Evolutionary conservation across 495 filamentous ascomycete genomes (phyloP).

Genomic region (Aspergillus nidulans): DNA sequence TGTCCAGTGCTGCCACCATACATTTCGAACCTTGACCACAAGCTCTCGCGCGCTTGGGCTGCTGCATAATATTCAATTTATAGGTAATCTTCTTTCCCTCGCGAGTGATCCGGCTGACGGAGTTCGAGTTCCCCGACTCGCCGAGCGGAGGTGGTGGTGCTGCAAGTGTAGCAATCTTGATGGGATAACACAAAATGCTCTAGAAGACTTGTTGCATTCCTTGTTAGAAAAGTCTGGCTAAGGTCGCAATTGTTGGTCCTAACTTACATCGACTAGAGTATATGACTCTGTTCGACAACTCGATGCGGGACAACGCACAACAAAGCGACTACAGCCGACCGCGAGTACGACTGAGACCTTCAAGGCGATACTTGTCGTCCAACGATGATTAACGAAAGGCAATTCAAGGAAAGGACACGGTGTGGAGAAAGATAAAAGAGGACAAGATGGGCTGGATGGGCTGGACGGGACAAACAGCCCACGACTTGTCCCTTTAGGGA

Average conservation of each 20-base stretch:
- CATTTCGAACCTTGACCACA: conserved; percentile 95
- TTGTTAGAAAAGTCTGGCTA: not conserved
- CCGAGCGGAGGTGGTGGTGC: conserved; percentile 40
- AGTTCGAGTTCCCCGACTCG: conserved; percentile 49
- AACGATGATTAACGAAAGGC: not conserved
- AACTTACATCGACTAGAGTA: not conserved
- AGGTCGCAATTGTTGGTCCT: not conserved
- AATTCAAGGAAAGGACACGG: not conserved
- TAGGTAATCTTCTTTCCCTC: conserved; percentile 81
- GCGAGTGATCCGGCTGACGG: conserved; percentile 63
- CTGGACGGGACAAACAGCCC: conserved; percentile 1
- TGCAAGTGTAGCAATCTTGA: conserved; percentile 33
- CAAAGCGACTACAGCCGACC: not conserved
- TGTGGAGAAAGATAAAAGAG: conserved; percentile 2
- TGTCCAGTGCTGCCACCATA: conserved; percentile 39
- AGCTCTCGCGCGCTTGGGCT: conserved; percentile 91
- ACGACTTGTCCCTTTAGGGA: conserved; percentile 5
- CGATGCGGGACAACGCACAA: not conserved
- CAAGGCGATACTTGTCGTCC: not conserved
- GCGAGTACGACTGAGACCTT: not conserved
- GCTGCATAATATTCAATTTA: conserved; percentile 80
- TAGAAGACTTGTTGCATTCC: not conserved
- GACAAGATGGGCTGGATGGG: not conserved
- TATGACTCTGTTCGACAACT: not conserved
- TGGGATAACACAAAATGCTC: not conserved